Conservation (phyloP, 2,329 filamentous ascomycete species). For the Sarocladium oryzae region DNA sequence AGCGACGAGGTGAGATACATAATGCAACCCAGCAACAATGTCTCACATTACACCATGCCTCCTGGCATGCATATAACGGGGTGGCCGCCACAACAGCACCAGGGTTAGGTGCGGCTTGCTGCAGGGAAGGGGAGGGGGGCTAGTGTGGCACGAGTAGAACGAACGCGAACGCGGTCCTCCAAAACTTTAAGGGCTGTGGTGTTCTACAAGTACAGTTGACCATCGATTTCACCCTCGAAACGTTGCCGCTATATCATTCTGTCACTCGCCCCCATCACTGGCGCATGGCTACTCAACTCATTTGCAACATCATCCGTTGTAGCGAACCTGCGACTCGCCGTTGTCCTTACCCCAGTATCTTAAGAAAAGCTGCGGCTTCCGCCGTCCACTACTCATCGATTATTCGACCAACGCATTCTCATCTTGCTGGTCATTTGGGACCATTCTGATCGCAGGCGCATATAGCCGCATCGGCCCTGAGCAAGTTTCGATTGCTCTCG, state of each 20-base stretch:
- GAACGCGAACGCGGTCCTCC: slow-evolving; percentile 8
- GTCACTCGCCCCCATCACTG: too few species aligned
- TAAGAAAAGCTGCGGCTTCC: too few species aligned
- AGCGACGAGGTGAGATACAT: too few species aligned
- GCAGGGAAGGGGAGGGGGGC: neutral
- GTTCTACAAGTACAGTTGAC: neutral
- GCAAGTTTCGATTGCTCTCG: neutral
- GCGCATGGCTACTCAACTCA: too few species aligned
- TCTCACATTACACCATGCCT: too few species aligned
- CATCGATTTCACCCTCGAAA: slow-evolving; percentile 2
- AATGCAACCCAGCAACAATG: too few species aligned
- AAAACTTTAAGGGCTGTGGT: slow-evolving; percentile 6
- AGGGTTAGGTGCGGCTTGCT: neutral
- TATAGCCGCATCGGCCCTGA: too few species aligned
- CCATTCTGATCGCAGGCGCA: too few species aligned
- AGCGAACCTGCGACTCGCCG: too few species aligned
- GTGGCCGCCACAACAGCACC: neutral
- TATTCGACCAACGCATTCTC: neutral
- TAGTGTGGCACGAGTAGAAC: slow-evolving; percentile 2
- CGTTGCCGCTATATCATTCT: neutral
- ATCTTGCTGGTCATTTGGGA: neutral
- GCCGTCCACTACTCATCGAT: too few species aligned
- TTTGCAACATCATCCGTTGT: too few species aligned
- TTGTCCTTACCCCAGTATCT: too few species aligned
- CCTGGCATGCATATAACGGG: slow-evolving; percentile 4